A percentile compares a stretch with the other conserved stretches of the same genome.
phyloP scores from a whole-genome alignment of 73 alveolate species.

The Blepharisma japonicum region DNA sequence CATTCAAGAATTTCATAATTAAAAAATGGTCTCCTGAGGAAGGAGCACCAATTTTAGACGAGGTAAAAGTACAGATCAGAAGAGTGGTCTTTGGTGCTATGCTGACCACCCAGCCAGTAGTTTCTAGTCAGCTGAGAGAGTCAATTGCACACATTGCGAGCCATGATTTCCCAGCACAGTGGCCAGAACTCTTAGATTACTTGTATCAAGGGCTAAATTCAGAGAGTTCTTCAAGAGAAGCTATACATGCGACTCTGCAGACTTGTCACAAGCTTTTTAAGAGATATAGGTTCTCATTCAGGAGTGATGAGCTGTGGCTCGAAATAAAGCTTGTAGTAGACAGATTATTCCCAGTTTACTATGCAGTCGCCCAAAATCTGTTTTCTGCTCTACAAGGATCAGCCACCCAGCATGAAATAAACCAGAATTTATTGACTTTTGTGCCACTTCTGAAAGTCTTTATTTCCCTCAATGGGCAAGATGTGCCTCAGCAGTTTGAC shows the following conservation, averaged over 20 bases:
- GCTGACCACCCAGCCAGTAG: neutral
- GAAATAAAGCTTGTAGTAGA: slow-evolving; percentile 26
- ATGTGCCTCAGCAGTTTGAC: slow-evolving; percentile 15
- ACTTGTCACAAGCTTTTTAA: slow-evolving; percentile 29
- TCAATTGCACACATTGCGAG: neutral
- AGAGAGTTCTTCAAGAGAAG: neutral
- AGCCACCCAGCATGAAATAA: neutral
- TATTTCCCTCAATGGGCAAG: slow-evolving; percentile 1
- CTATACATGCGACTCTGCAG: neutral
- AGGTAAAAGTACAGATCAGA: neutral
- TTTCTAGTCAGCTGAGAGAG: slow-evolving; percentile 15
- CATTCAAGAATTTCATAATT: slow-evolving; percentile 14
- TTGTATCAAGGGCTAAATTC: neutral
- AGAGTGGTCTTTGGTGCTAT: neutral
- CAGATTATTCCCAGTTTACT: neutral
- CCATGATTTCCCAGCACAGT: slow-evolving; percentile 2
- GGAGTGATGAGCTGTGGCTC: slow-evolving; percentile 7
- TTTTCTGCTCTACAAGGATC: neutral
- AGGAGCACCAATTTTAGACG: slow-evolving; percentile 20
- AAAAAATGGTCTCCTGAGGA: slow-evolving; percentile 24
- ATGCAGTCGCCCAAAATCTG: neutral
- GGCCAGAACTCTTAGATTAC: neutral
- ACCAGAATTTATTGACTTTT: neutral
- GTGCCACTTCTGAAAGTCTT: slow-evolving; percentile 7
- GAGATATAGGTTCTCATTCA: slow-evolving; percentile 10